Percentiles rank a stretch among this genome's conserved stretches.
phyloP scores from a whole-genome alignment of 1,139 yeast genomes.

The Yamadazyma triangularis region DNA sequence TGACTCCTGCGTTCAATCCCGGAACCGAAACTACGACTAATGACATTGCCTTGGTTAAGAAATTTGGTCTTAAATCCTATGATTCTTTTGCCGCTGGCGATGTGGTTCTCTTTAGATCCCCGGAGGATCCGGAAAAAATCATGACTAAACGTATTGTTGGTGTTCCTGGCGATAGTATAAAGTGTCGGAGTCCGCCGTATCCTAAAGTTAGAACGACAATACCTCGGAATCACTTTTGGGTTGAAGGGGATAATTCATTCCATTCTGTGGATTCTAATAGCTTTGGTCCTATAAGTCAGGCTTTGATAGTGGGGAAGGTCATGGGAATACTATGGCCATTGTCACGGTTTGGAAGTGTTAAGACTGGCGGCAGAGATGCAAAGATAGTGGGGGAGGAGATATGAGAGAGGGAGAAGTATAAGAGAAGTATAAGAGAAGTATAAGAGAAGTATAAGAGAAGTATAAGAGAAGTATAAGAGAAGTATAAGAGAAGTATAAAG shows the following conservation, averaged over 20 bases:
- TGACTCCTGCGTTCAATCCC: slow-evolving; percentile 90
- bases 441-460: no score
- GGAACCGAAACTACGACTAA: slow-evolving; percentile 41
- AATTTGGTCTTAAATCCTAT: slow-evolving; percentile 50
- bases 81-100: slow-evolving; percentile 56
- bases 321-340: slow-evolving; percentile 65
- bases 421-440: no score
- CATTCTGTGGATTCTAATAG: slow-evolving; percentile 82
- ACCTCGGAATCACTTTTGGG: slow-evolving; percentile 86
- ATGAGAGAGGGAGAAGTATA: neutral
- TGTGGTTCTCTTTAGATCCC: slow-evolving; percentile 73
- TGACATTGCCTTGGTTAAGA: slow-evolving; percentile 72
- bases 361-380: slow-evolving; percentile 20
- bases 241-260: slow-evolving; percentile 84
- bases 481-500: no score
- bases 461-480: no score
- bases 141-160: slow-evolving; percentile 78
- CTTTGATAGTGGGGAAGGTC: slow-evolving; percentile 72
- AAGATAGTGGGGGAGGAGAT: no score
- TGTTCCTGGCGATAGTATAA: slow-evolving; percentile 62
- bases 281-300: slow-evolving; percentile 83
- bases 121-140: slow-evolving; percentile 67
- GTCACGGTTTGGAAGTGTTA: slow-evolving; percentile 41
- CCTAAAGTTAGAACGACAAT: slow-evolving; percentile 58
- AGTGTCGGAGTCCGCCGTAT: slow-evolving; percentile 55